phyloP scores from a whole-genome alignment of 495 filamentous ascomycete species.

The Aspergillus kassunensis region DNA sequence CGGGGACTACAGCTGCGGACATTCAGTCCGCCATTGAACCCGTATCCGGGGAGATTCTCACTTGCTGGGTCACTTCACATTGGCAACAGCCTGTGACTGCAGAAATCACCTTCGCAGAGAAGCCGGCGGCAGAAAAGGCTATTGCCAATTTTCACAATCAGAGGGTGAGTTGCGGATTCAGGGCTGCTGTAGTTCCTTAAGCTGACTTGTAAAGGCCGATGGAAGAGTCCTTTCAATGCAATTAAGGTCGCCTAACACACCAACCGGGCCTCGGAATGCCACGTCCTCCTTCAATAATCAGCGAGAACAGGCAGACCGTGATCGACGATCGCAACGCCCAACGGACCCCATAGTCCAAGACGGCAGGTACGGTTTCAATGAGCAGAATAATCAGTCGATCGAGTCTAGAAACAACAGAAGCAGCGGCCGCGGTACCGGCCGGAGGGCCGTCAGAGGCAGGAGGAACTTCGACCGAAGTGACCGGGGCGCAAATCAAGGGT shows the following conservation, averaged over 20 bases:
- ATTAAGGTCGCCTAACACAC: conserved; percentile 51
- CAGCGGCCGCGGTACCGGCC: conserved; percentile 11
- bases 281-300: conserved; percentile 36
- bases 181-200: too few species aligned
- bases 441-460: conserved; percentile 11
- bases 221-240: conserved; percentile 77
- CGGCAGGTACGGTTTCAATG: conserved; percentile 56
- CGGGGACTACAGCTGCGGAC: conserved; percentile 89
- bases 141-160: conserved; percentile 84
- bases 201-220: conserved; percentile 61
- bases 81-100: conserved; percentile 75
- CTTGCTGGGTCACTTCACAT: conserved; percentile 68
- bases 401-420: conserved; percentile 1
- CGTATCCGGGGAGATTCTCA: conserved; percentile 63
- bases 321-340: conserved; percentile 37
- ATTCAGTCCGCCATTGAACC: conserved; percentile 83
- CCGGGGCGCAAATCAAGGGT: conserved; percentile 9
- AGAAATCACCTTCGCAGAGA: conserved; percentile 78
- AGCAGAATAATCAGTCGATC: conserved; percentile 26
- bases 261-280: conserved; percentile 5
- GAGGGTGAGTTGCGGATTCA: conserved; percentile 65
- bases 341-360: conserved; percentile 52
- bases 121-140: conserved; percentile 71
- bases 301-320: conserved; percentile 46
- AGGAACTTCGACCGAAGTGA: conserved; percentile 6